Base-by-base conservation (phyloP, 495 filamentous ascomycete species). In the Penicillium robsamsonii region DNA sequence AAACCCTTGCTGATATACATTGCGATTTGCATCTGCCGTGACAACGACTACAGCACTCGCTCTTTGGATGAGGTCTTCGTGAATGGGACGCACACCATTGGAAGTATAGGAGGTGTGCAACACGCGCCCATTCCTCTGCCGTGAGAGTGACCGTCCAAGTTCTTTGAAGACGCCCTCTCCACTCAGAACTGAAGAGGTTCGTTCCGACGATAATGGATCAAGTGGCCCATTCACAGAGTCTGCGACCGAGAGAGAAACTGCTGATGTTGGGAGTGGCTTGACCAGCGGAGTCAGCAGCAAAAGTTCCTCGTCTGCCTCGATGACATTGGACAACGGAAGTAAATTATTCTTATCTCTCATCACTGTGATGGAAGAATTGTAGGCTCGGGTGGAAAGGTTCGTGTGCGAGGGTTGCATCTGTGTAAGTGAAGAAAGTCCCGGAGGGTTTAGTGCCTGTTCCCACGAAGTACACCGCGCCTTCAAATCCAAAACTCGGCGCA, bases 91-190 rank as follows among this genome's bases (percentile, higher is more conserved):
- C 10, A 96, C 85, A 17, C 91, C 91, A 61, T 94, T 93, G 2
- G 90, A 85, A 1, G 91, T 96, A 68, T 96, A 96, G 0, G 91
- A 95, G 1, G 91, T 95, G 67, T 96, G 91, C 30, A 96, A 72
- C 13, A 96, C 83, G 60, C 91, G 87, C 0, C 90, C 91, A 57
- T 84, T 88, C 11, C 91, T 73, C 59, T 92, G 88, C 35, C 91
- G 81, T 5, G 91, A 91, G 4, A 96, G 75, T 3, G 89, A 89
- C 58, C 88, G 75, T 1, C 91, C 91, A 2, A 96, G 73, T 65
- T 93, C 90, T 56, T 89, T 81, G 63, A 96, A 96, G 1, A 96
- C 88, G 30, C 86, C 85, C 68, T 96, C 91, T 42, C 90, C 91
- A 61, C 86, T 92, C 81, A 93, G 85, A 20, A 93, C 86, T 9